Evolutionary conservation across 352 stramenopile species (phyloP).

Genomic region (Phytophthora parvispora): DNA sequence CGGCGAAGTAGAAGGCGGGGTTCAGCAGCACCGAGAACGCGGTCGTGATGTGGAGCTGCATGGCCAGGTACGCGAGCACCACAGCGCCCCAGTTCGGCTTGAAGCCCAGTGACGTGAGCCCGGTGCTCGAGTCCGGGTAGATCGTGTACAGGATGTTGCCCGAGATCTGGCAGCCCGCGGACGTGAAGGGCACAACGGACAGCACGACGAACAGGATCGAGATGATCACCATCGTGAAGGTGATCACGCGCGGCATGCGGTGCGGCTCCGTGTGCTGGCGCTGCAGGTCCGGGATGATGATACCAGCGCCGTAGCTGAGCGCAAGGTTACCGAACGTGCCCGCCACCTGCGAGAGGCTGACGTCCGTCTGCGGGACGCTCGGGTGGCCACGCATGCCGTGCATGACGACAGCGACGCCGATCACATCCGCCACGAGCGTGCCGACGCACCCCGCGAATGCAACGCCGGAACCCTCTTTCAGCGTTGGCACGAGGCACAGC

Average conservation of each 20-base stretch:
- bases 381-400: constrained; percentile 43
- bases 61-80: constrained; percentile 34
- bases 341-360: constrained; percentile 45
- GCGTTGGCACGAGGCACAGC: constrained; percentile 35
- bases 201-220: constrained; percentile 47
- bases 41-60: constrained; percentile 42
- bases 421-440: constrained; percentile 52
- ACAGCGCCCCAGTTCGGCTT: constrained; percentile 35
- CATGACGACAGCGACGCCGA: constrained; percentile 40
- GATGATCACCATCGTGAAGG: constrained; percentile 44
- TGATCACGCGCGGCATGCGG: constrained; percentile 37
- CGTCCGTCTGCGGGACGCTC: constrained; percentile 33
- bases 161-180: constrained; percentile 63
- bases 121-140: constrained; percentile 47
- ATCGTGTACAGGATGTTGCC: constrained; percentile 66
- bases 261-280: constrained; percentile 36
- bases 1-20: constrained; percentile 49
- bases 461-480: constrained; percentile 42
- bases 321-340: constrained; percentile 55
- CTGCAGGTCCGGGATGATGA: constrained; percentile 40
- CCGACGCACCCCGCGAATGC: constrained; percentile 46
- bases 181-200: constrained; percentile 47
- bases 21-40: constrained; percentile 51
- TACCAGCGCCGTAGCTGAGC: constrained; percentile 56
- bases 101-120: constrained; percentile 48